Evolutionary conservation across 1,284 basidiomycete species (phyloP).

Genomic region (Ustilago vetiveriae): DNA sequence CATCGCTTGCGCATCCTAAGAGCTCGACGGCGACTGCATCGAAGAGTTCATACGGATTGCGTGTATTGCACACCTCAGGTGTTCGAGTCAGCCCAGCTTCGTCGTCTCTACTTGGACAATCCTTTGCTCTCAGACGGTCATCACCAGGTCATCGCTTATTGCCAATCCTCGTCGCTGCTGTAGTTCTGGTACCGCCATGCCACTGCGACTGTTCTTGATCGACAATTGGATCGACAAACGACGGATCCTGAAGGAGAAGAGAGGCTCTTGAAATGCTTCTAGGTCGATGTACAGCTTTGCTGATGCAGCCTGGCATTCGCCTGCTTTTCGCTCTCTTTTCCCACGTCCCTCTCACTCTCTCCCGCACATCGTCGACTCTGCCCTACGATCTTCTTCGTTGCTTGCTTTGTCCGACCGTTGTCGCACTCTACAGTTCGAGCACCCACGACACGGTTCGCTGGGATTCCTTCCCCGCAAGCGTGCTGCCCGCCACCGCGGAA

Average conservation of each 20-base stretch:
- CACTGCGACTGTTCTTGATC: neutral
- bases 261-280: constrained; percentile 41
- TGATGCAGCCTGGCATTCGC: constrained; percentile 55
- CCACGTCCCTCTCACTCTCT: constrained; percentile 8
- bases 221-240: constrained; percentile 13
- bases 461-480: constrained; percentile 68
- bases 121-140: too few species aligned
- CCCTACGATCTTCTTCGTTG: constrained; percentile 9
- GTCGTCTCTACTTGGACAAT: too few species aligned
- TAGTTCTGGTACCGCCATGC: too few species aligned
- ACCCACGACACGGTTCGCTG: constrained; percentile 67
- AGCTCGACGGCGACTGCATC: too few species aligned
- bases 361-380: constrained; percentile 7
- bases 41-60: too few species aligned
- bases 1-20: neutral
- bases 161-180: too few species aligned
- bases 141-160: too few species aligned
- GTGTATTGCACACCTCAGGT: too few species aligned
- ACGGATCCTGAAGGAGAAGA: constrained; percentile 28
- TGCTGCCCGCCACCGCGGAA: constrained; percentile 66
- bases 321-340: constrained; percentile 47
- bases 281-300: constrained; percentile 59
- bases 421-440: constrained; percentile 60
- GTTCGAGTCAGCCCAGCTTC: too few species aligned
- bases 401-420: constrained; percentile 10